Evolutionary conservation across 352 stramenopile species (phyloP).

Genomic region (Pythium sp.): DNA sequence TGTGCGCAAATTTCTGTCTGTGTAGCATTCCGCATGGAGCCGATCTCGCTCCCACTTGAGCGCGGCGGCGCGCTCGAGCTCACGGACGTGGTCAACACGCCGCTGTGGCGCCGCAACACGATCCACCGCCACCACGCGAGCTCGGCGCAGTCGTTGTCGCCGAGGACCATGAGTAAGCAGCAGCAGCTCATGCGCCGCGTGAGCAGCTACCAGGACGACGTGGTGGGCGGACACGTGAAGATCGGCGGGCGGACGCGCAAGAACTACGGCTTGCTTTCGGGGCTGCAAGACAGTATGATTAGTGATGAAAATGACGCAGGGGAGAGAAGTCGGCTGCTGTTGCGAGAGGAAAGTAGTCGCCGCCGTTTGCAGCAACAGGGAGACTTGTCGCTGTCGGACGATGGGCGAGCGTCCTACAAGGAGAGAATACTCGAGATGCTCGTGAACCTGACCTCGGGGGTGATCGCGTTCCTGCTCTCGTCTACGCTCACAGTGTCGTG

Average conservation of each 20-base stretch:
- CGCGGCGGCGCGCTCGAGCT: conserved; percentile 50
- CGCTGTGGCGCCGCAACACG: conserved; percentile 16
- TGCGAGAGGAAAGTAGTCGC: conserved; percentile 22
- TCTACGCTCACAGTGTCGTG: conserved; percentile 79
- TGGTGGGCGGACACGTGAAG: conserved; percentile 6
- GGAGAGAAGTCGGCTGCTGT: conserved; percentile 15
- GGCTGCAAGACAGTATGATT: conserved; percentile 11
- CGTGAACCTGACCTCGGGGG: conserved; percentile 69
- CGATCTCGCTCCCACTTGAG: conserved; percentile 43
- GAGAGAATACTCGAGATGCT: conserved; percentile 22
- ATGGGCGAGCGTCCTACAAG: conserved; percentile 14
- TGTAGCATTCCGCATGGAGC: conserved; percentile 31
- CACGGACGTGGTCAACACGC: conserved; percentile 10
- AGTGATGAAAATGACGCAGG: conserved; percentile 14
- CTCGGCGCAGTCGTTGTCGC: conserved; percentile 47
- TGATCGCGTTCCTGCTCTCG: conserved; percentile 77
- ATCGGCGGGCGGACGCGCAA: background rate
- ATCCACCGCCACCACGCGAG: conserved; percentile 24
- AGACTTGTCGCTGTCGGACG: background rate
- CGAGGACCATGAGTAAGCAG: conserved; percentile 20
- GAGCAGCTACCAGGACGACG: conserved; percentile 49
- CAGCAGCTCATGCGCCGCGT: conserved; percentile 52
- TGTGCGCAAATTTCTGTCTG: background rate
- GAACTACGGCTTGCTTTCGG: conserved; percentile 12
- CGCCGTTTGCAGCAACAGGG: conserved; percentile 9